Percentiles rank a stretch among this genome's conserved stretches.
These are phyloP conservation scores for Cydonia oblonga DNA, from an alignment of 331 rosid genomes.

Conservation along the genomic window DNA sequence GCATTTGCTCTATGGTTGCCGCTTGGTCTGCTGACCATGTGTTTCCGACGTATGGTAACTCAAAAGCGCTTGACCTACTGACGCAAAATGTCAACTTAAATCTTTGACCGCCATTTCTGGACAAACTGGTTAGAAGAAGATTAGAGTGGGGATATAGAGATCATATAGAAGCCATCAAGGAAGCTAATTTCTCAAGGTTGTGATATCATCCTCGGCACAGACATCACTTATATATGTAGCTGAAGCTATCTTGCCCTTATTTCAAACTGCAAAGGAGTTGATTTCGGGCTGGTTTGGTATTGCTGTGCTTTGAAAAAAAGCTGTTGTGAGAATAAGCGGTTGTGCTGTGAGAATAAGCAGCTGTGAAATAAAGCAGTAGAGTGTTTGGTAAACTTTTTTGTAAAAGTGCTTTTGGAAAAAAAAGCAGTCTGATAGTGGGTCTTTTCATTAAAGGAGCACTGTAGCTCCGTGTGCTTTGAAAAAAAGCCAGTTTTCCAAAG, in stretches of 20 bases:
- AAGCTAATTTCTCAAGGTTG: constrained; percentile 35
- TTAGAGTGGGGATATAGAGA: constrained; percentile 56
- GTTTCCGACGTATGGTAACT: constrained; percentile 74
- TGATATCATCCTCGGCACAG: constrained; percentile 70
- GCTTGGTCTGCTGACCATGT: constrained; percentile 47
- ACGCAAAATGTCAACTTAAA: constrained; percentile 50
- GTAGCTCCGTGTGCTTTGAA: too few relatives aligned
- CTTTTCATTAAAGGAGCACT: too few relatives aligned
- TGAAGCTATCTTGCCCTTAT: constrained; percentile 60
- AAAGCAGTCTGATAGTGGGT: too few relatives aligned
- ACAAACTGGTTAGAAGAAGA: constrained; percentile 33
- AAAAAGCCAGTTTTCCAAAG: too few relatives aligned
- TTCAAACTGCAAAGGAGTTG: constrained; percentile 61
- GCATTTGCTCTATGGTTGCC: constrained; percentile 76
- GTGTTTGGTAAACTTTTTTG: too few relatives aligned
- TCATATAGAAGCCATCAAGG: constrained; percentile 51
- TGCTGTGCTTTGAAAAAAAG: too few relatives aligned
- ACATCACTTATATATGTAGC: constrained; percentile 42
- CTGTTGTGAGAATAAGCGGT: too few relatives aligned
- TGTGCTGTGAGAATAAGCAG: too few relatives aligned
- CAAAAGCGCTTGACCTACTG: constrained; percentile 50
- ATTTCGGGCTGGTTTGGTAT: too few relatives aligned
- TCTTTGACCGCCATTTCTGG: constrained; percentile 26
- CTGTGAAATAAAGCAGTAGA: too few relatives aligned
- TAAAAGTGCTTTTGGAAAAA: too few relatives aligned